Conservation (phyloP, 805 yeast species). For the Teunomyces pallodes region DNA sequence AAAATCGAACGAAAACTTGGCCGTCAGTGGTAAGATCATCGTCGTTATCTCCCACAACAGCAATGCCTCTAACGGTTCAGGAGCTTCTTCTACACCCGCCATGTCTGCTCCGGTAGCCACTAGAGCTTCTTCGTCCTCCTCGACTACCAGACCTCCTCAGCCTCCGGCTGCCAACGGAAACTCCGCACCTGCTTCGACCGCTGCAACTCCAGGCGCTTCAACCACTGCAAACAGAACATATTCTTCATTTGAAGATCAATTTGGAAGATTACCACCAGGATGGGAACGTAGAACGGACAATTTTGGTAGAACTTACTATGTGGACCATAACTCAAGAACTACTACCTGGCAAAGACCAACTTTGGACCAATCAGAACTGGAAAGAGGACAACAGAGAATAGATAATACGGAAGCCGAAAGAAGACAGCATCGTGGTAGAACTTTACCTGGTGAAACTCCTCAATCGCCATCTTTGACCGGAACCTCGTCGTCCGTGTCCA, state of each 20-base stretch:
- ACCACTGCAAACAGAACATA: slow-evolving; percentile 54
- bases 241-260: slow-evolving; percentile 95
- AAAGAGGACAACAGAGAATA: slow-evolving; percentile 59
- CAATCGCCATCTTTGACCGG: slow-evolving; percentile 36
- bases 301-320: slow-evolving; percentile 95
- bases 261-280: slow-evolving; percentile 95
- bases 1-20: slow-evolving; percentile 84
- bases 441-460: slow-evolving; percentile 67
- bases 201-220: slow-evolving; percentile 10
- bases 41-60: slow-evolving; percentile 60
- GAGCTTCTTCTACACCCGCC: slow-evolving; percentile 16
- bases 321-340: slow-evolving; percentile 95
- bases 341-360: slow-evolving; percentile 99
- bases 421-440: slow-evolving; percentile 85
- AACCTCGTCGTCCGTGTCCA: slow-evolving; percentile 36
- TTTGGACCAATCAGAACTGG: slow-evolving; percentile 72
- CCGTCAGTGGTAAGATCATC: slow-evolving; percentile 90
- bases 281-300: slow-evolving; percentile 99
- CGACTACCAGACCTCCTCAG: slow-evolving; percentile 10
- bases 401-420: slow-evolving; percentile 82
- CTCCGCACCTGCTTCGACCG: slow-evolving; percentile 11
- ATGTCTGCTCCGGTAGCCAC: slow-evolving; percentile 16
- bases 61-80: slow-evolving; percentile 6
- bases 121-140: slow-evolving; percentile 15
- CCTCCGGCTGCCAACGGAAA: slow-evolving; percentile 11